These are phyloP conservation scores for Porcisia hertigi DNA, from an alignment of 208 protist genomes.

Conservation along the genomic window DNA sequence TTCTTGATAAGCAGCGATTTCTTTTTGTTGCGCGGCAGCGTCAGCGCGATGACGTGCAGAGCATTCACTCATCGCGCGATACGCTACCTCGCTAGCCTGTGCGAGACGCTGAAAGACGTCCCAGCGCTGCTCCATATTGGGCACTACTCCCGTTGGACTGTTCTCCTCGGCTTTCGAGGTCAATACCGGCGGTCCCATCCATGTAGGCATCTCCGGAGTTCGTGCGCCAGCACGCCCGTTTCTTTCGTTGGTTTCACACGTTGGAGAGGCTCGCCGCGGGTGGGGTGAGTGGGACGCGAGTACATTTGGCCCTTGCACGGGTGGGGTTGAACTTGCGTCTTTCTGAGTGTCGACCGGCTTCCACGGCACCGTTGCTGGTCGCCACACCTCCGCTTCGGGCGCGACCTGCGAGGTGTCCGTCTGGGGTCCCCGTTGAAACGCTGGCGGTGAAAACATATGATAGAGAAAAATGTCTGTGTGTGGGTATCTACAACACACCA, in stretches of 20 bases:
- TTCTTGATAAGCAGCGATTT: slow-evolving; percentile 32
- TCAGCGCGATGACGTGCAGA: slow-evolving; percentile 13
- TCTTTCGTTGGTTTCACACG: not conserved
- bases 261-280: not conserved
- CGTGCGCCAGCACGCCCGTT: not conserved
- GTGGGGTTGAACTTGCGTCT: not conserved
- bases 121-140: slow-evolving; percentile 31
- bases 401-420: not conserved
- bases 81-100: slow-evolving; percentile 25
- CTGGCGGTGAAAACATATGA: not conserved
- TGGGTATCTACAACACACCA: not conserved
- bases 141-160: not conserved
- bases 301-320: no score
- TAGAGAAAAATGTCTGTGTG: not conserved
- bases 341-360: slow-evolving; percentile 4
- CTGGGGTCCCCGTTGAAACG: not conserved
- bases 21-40: slow-evolving; percentile 20
- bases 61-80: slow-evolving; percentile 14
- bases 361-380: slow-evolving; percentile 23
- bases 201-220: not conserved
- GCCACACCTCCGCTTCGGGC: slow-evolving; percentile 23
- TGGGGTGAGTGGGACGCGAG: not conserved
- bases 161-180: not conserved
- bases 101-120: slow-evolving; percentile 23
- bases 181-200: slow-evolving; percentile 19